phyloP scores from a whole-genome alignment of 345 rosid species.

The Syzygium oleosum region DNA sequence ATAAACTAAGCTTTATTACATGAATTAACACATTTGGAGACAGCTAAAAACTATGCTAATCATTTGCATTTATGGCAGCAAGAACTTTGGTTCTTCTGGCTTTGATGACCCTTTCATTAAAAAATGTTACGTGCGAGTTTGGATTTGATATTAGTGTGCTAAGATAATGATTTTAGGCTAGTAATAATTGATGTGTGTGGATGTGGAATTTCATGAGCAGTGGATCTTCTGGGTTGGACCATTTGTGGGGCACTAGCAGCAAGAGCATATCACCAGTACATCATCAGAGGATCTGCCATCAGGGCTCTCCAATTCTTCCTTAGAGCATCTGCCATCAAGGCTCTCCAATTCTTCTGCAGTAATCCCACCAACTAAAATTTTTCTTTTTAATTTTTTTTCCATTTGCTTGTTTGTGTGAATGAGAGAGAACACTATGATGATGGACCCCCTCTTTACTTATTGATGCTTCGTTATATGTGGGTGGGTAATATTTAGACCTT shows the following conservation, averaged over 20 bases:
- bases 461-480: not conserved
- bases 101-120: not conserved
- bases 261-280: constrained; percentile 49
- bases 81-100: not conserved
- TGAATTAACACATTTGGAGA: not conserved
- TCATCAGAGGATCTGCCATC: not conserved
- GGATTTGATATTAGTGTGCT: not conserved
- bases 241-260: constrained; percentile 53
- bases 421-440: not conserved
- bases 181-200: not conserved
- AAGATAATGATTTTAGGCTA: not conserved
- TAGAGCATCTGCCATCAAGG: constrained; percentile 53
- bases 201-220: constrained; percentile 8
- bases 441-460: not conserved
- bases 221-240: constrained; percentile 81
- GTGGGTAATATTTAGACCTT: not conserved
- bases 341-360: constrained; percentile 63
- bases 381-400: not conserved
- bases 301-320: not conserved
- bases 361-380: constrained; percentile 32
- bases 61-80: not conserved
- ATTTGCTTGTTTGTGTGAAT: constrained; percentile 5
- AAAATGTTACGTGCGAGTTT: not conserved
- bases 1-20: not conserved
- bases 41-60: not conserved